Conservation (phyloP, 768 basidiomycete genomes). For the Boletus vinaceobasis region DNA sequence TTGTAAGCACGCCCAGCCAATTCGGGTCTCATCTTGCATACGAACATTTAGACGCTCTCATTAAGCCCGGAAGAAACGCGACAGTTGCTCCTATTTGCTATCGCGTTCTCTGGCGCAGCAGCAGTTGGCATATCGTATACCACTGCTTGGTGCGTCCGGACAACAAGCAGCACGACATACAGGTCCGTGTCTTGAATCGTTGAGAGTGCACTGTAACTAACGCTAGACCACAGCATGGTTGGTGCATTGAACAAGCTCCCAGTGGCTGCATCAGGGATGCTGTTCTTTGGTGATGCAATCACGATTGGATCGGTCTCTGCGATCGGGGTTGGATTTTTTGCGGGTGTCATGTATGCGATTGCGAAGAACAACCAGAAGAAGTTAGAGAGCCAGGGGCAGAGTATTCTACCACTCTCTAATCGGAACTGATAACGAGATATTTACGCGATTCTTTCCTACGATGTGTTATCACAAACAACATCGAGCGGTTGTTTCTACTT, state of each 20-base stretch:
- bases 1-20: constrained; percentile 64
- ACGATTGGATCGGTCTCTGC: constrained; percentile 88
- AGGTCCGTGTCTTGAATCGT: constrained; percentile 47
- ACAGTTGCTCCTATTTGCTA: constrained; percentile 74
- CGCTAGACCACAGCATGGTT: constrained; percentile 67
- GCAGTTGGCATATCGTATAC: constrained; percentile 98
- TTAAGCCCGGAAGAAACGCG: constrained; percentile 80
- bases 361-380: constrained; percentile 94
- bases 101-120: constrained; percentile 94
- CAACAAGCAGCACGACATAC: constrained; percentile 97
- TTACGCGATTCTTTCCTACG: background rate
- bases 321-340: constrained; percentile 83
- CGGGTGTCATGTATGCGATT: constrained; percentile 87
- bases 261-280: constrained; percentile 96
- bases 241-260: constrained; percentile 97
- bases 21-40: background rate
- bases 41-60: background rate
- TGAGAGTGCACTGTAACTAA: constrained; percentile 7
- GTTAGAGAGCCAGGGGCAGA: constrained; percentile 54
- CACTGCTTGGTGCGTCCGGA: constrained; percentile 97
- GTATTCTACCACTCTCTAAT: constrained; percentile 63
- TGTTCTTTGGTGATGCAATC: constrained; percentile 92
- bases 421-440: constrained; percentile 39
- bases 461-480: background rate
- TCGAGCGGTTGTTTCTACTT: background rate